A percentile compares a stretch with the other conserved stretches of the same genome.
Evolutionary conservation across 257 asterid genomes (phyloP).

Genomic region (Catharanthus roseus): DNA sequence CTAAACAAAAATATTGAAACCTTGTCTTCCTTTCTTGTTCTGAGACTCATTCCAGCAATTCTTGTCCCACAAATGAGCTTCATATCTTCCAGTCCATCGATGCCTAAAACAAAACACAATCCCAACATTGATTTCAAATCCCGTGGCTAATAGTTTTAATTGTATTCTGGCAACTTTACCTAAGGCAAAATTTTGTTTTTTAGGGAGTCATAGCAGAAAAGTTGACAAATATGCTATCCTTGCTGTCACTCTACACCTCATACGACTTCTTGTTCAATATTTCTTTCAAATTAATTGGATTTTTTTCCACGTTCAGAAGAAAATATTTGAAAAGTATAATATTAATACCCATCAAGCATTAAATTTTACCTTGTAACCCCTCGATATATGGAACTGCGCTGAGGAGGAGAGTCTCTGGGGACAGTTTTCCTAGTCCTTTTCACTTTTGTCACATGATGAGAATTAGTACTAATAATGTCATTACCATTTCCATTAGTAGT

Average conservation of each 20-base stretch:
- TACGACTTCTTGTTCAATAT: too few species aligned
- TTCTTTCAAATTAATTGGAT: too few species aligned
- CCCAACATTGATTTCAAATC: too few species aligned
- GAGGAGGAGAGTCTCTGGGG: constrained; percentile 80
- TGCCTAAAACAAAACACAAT: constrained; percentile 37
- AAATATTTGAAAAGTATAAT: too few species aligned
- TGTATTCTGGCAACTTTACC: too few species aligned
- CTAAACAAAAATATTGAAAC: constrained; percentile 20
- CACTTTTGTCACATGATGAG: constrained; percentile 32
- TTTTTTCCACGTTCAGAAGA: too few species aligned
- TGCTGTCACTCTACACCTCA: too few species aligned
- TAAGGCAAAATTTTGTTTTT: too few species aligned
- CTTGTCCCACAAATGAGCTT: constrained; percentile 94
- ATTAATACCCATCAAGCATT: background rate
- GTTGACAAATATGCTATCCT: background rate
- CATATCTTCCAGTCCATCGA: constrained; percentile 85
- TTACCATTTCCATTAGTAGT: constrained; percentile 15
- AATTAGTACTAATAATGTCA: constrained; percentile 11
- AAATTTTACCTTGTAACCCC: constrained; percentile 64
- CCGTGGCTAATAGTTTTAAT: too few species aligned
- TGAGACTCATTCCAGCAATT: constrained; percentile 92
- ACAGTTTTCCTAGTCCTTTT: constrained; percentile 77
- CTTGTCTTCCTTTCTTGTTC: constrained; percentile 96
- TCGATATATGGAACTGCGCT: constrained; percentile 73
- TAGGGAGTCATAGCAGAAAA: background rate